These are phyloP conservation scores for Aspergillus ustus DNA, from an alignment of 2,329 filamentous ascomycete genomes.

Conservation along the genomic window DNA sequence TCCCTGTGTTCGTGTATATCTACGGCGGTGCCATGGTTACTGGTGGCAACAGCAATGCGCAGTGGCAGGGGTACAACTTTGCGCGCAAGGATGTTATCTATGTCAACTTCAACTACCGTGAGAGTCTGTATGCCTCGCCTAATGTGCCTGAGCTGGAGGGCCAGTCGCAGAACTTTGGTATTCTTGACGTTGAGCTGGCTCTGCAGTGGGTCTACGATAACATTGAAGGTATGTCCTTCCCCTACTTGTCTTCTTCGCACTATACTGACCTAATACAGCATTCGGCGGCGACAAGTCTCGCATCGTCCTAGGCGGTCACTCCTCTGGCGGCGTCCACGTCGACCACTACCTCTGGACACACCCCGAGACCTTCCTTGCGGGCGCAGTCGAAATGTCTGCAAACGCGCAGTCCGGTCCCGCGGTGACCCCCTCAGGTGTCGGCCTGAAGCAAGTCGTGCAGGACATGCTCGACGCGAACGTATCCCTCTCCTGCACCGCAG, in stretches of 20 bases:
- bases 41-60: constrained; percentile 28
- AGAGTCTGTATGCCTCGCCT: constrained; percentile 28
- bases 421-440: constrained; percentile 24
- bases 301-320: constrained; percentile 30
- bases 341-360: constrained; percentile 32
- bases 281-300: constrained; percentile 28
- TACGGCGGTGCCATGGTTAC: constrained; percentile 66
- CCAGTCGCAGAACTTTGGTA: constrained; percentile 30
- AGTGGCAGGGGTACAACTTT: constrained; percentile 31
- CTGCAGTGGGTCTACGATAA: constrained; percentile 29
- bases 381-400: constrained; percentile 31
- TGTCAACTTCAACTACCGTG: constrained; percentile 30
- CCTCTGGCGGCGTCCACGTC: constrained; percentile 27
- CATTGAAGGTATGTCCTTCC: constrained; percentile 21
- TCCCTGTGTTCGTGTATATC: constrained; percentile 54
- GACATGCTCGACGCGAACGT: constrained; percentile 26
- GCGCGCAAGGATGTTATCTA: constrained; percentile 31
- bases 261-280: constrained; percentile 8
- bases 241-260: background rate
- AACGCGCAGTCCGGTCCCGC: constrained; percentile 29
- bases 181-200: constrained; percentile 27
- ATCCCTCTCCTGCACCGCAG: constrained; percentile 22
- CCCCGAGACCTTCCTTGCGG: constrained; percentile 27
- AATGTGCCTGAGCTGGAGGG: constrained; percentile 27
- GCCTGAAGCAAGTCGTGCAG: constrained; percentile 24